Conservation (phyloP, 2,329 filamentous ascomycete species). For the Arthrobotrys megalospora region DNA sequence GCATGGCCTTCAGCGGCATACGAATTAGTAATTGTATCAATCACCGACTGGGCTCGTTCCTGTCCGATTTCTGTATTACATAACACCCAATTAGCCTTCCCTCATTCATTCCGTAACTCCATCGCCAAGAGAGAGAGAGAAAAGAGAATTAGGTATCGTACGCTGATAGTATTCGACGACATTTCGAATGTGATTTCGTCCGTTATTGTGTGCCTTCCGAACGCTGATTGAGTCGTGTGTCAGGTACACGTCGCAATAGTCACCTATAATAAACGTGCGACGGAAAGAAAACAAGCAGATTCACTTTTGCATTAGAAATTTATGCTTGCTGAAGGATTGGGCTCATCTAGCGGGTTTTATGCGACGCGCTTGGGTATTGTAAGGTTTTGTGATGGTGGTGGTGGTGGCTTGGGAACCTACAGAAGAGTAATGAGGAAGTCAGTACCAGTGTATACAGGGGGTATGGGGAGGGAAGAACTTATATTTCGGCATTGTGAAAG, state of each 20-base stretch:
- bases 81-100: constrained; percentile 10
- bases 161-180: constrained; percentile 99
- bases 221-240: constrained; percentile 99
- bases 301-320: constrained; percentile 54
- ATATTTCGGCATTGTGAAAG: constrained; percentile 86
- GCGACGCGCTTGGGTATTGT: constrained; percentile 32
- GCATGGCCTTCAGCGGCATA: constrained; percentile 95
- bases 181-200: constrained; percentile 95
- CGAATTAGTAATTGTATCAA: constrained; percentile 96
- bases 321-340: constrained; percentile 61
- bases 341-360: constrained; percentile 62
- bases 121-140: background rate
- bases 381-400: background rate
- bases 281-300: constrained; percentile 41
- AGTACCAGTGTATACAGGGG: constrained; percentile 66
- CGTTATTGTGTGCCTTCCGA: constrained; percentile 97
- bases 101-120: background rate
- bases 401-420: constrained; percentile 69
- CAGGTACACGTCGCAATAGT: constrained; percentile 99
- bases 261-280: constrained; percentile 71
- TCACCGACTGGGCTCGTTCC: constrained; percentile 98
- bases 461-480: constrained; percentile 69
- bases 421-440: constrained; percentile 75
- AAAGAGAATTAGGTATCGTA: constrained; percentile 68
- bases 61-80: constrained; percentile 85